Conservation (phyloP, 805 yeast genomes). For the Metschnikowia baotianmanensis region DNA sequence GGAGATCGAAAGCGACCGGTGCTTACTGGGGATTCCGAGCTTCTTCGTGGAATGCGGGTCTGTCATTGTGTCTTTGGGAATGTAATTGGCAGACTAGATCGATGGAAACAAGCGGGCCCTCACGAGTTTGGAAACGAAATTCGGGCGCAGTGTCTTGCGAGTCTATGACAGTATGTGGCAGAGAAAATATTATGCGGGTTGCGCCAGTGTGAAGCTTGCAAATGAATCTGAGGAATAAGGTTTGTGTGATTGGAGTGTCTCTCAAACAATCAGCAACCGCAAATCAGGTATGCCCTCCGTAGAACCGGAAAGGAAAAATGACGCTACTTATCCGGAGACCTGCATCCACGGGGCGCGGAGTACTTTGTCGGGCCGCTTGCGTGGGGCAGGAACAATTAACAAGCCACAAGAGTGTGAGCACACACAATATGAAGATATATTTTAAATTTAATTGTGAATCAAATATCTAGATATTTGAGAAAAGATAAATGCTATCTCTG, state of each 20-base stretch:
- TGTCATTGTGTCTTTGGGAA: neutral
- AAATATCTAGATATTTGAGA: too few species aligned
- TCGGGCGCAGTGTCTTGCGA: neutral
- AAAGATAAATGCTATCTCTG: too few species aligned
- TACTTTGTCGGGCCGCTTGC: neutral
- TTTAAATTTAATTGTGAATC: too few species aligned
- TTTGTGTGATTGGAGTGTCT: too few species aligned
- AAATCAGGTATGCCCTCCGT: conserved; percentile 5
- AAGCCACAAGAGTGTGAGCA: too few species aligned
- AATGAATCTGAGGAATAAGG: too few species aligned
- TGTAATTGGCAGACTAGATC: neutral
- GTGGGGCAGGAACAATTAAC: too few species aligned
- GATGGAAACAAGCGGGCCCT: neutral
- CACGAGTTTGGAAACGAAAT: too few species aligned
- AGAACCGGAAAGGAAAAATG: conserved; percentile 1
- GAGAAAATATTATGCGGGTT: too few species aligned
- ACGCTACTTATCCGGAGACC: conserved; percentile 4
- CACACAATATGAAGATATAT: too few species aligned
- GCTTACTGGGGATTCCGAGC: conserved; percentile 1
- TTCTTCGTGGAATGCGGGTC: neutral
- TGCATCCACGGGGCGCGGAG: conserved; percentile 9
- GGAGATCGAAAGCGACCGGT: conserved; percentile 24
- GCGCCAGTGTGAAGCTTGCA: too few species aligned
- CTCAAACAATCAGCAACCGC: conserved; percentile 10
- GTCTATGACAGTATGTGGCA: too few species aligned